Evolutionary conservation across 768 basidiomycete species (phyloP), one percentile per base, ranked within the genome.

Genomic region (Lentinula raphanica): DNA sequence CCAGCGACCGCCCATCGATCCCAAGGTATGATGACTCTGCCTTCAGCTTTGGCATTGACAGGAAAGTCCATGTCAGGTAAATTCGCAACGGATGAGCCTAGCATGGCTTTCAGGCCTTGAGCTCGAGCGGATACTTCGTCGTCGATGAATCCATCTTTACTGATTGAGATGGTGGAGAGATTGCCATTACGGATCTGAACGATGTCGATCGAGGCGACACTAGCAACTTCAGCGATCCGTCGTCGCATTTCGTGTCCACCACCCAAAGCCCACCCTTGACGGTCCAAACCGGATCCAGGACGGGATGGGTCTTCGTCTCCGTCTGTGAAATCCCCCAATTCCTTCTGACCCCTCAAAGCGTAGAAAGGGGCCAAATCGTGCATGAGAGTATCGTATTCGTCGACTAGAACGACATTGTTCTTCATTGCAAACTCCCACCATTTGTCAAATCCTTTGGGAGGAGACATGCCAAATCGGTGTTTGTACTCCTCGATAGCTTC

Each of bases 21-120:
- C 94, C 94, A 97, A 39, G 94, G 90, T 5, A 96, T 87, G 12
- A 99, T 77, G 7, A 99, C 85, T 15, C 97, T 87, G 9, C 96
- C 92, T 73, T 98, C 97, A 0, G 94, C 90, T 73, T 88, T 90
- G 23, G 90, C 85, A 64, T 98, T 98, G 72, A 99, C 85, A 0
- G 97, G 85, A 62, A 99, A 86, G 64, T 97, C 90, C 86, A 99
- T 87, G 74, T 98, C 86, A 12, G 96, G 95, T 3, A 98, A 23
- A 7, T 44, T 9, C 19, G 42, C 19, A 25, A 21, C 42, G 6
- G 11, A 44, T 7, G 7, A 5, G 49, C 81, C 76, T 17, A 94
- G 73, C 83, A 98, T 92, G 35, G 72, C 68, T 53, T 82, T 76
- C 72, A 96, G 91, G 7, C 90, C 91, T 44, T 78, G 76, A 0